A percentile compares a stretch with the other conserved stretches of the same genome.
Conservation (phyloP, 192 early-diverging fungal species). For the Phlyctochytrium planicorne region DNA sequence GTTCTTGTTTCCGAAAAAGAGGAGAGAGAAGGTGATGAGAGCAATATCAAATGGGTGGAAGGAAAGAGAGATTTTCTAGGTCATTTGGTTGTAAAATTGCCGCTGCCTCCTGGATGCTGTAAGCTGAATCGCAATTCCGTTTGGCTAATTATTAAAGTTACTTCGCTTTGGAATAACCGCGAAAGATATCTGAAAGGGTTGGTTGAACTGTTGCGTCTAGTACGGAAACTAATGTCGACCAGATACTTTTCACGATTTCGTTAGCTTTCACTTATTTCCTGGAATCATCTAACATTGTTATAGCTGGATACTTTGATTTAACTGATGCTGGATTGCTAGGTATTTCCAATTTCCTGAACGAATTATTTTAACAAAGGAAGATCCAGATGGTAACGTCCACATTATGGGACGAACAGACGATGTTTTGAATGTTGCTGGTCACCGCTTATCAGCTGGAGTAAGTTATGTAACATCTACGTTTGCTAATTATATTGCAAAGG, state of each 20-base stretch:
- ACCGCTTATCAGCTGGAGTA: constrained; percentile 80
- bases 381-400: constrained; percentile 42
- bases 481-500: constrained; percentile 27
- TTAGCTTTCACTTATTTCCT: neutral
- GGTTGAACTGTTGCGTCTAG: too few species aligned
- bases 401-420: constrained; percentile 47
- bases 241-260: neutral
- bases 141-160: constrained; percentile 25
- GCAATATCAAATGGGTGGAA: too few species aligned
- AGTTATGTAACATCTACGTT: constrained; percentile 61
- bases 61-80: constrained; percentile 65
- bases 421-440: constrained; percentile 84
- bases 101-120: constrained; percentile 74
- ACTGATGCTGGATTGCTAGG: constrained; percentile 82
- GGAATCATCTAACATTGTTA: constrained; percentile 69
- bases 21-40: constrained; percentile 13
- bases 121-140: neutral
- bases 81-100: constrained; percentile 74
- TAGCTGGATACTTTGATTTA: constrained; percentile 80
- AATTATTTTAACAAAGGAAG: neutral
- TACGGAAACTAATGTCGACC: too few species aligned
- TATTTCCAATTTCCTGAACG: constrained; percentile 25
- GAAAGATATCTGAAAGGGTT: constrained; percentile 58
- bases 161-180: constrained; percentile 78
- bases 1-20: constrained; percentile 42